Base-by-base conservation (phyloP, 306 rosid genomes). In the Vigna unguiculata region DNA sequence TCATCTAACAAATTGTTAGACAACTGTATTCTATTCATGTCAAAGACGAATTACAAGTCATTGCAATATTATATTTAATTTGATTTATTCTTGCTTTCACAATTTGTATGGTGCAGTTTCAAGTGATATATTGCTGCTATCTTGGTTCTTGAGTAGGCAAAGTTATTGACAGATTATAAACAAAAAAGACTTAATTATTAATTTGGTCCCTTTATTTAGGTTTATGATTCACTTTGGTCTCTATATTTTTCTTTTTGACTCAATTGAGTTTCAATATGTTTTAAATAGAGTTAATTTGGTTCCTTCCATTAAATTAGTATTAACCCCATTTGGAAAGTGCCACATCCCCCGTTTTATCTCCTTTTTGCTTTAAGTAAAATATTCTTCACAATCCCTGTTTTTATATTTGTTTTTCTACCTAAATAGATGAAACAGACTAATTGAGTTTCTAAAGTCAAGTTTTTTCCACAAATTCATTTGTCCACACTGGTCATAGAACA, bases 381-480 rank as follows among this genome's bases (percentile, higher is more conserved):
- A 47, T 59, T 20, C 52, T 69, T 65, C 53, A 54, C 48, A 72
- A 53, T 21, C 68, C 75, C 69, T 64, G 4, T n/a, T 52, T 51
- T 65, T 72, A 21, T 8, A 45, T 49, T 65, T 47, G 53, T 32
- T 65, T 55, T 47, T 46, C 64, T 46, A 66, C 21, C 36, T 21
- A 17, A 64, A 66, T 69, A 38, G 17, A 16, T 34, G 12, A 80
- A 64, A 65, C 28, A 5, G 17, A 43, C 61, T 32, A 20, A 60
- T 32, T 47, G 6, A 74, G 53, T 73, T 30, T 67, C 62, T 55
- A 58, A 73, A 80, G 22, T 65, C 20, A 71, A 49, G 72, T 36
- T 71, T 79, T 28, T 14, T 17, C 48, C 22, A 61, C 34, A 60
- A 34, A 30, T 79, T 24, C 46, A 34, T 65, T 55, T 53, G 34